Percentiles rank a stretch among this genome's conserved stretches.
Conservation (phyloP, 2,329 filamentous ascomycete genomes). For the Pseudocercospora macadamiae region DNA sequence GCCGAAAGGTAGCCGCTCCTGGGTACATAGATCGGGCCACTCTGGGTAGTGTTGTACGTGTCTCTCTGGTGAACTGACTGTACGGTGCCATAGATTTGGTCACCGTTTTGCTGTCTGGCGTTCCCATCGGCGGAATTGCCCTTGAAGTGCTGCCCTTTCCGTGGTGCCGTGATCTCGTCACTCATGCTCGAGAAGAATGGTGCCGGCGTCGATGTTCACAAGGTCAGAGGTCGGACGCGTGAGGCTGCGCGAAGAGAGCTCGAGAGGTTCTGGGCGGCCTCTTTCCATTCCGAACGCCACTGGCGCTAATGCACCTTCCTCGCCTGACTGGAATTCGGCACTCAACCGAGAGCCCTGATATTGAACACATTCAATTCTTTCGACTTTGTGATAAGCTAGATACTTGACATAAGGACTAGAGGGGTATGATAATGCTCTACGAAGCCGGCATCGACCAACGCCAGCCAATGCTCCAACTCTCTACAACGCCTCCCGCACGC, state of each 20-base stretch:
- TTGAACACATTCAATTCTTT: not conserved
- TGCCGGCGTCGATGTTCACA: not conserved
- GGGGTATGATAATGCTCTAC: constrained; percentile 4
- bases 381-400: not conserved
- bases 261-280: too few relatives aligned
- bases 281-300: too few relatives aligned
- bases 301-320: not conserved
- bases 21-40: not conserved
- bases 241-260: too few relatives aligned
- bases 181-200: not conserved
- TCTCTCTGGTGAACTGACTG: not conserved
- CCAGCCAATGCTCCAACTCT: not conserved
- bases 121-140: not conserved
- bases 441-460: not conserved
- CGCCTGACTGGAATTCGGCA: not conserved
- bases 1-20: not conserved
- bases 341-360: not conserved
- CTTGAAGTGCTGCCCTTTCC: not conserved
- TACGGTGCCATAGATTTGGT: not conserved
- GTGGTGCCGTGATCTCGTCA: not conserved
- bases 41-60: not conserved
- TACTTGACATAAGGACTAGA: constrained; percentile 4
- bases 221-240: too few relatives aligned
- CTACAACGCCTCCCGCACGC: not conserved
- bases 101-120: not conserved